Evolutionary conservation across 2,329 filamentous ascomycete genomes (phyloP), one percentile per base, ranked within the genome.

Genomic region (Xenoacremonium recifei): DNA sequence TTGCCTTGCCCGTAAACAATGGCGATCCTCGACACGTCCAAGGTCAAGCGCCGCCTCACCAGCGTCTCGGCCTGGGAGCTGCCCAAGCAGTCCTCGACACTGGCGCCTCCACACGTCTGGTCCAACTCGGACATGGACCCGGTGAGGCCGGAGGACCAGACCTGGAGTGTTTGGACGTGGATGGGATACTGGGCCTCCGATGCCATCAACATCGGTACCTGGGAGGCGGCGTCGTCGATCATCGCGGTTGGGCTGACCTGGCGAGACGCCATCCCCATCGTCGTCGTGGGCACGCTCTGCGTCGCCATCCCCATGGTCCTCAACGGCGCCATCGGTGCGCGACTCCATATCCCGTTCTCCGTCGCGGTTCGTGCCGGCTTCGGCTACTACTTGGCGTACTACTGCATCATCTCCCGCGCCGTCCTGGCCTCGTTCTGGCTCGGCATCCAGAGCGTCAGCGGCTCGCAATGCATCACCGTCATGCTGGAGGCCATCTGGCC

Each of bases 151-250:
- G 65, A 70, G 44, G 60, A 65, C 40, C 58, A 65, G 37, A 73
- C 69, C 16, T 73, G 71, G 72, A 66, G 67, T 4, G 62, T 59
- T 11, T 54, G 67, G 37, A 66, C 70, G 21, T 73, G 70, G 49
- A 68, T 71, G 61, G 65, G 67, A 12, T 73, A 75, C 51, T 75
- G 72, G 72, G 69, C 65, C 45, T 69, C 65, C 6, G 72, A 76
- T 46, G 66, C 73, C 58, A 53, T 64, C 13, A 63, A 59, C 15
- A 49, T 61, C 4, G 55, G 55, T 3, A 58, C 54, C 7, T 64
- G 62, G 61, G 51, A 47, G 20, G 50, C 54, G 3, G 60, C 57
- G 11, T 54, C 55, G 15, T 53, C 57, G 13, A 62, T 63, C 10
- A 49, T 64, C 16, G 53, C 61, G 3, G 57, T 54, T 2, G 61